A percentile compares a stretch with the other conserved stretches of the same genome.
These are phyloP conservation scores for Xylaria digitata DNA, from an alignment of 2,329 filamentous ascomycete genomes.

Conservation along the genomic window DNA sequence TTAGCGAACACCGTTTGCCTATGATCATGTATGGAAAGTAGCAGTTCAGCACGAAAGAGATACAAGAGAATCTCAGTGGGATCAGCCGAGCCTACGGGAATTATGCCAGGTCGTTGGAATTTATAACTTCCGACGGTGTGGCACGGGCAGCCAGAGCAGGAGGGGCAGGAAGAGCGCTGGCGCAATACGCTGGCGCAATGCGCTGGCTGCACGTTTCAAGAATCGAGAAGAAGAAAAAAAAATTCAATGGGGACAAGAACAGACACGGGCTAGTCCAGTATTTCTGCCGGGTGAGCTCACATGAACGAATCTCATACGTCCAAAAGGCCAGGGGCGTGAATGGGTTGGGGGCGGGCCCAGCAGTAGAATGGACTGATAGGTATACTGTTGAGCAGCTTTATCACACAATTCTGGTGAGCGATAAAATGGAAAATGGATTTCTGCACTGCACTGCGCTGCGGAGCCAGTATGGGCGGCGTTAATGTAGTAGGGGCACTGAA, in stretches of 20 bases:
- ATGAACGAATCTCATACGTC: slow-evolving; percentile 45
- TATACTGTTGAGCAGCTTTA: slow-evolving; percentile 31
- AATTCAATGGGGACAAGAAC: slow-evolving; percentile 39
- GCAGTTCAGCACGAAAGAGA: slow-evolving; percentile 36
- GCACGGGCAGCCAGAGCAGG: slow-evolving; percentile 32
- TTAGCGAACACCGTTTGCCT: slow-evolving; percentile 30
- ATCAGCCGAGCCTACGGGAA: slow-evolving; percentile 23
- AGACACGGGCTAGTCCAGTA: slow-evolving; percentile 42
- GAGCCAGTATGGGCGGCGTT: slow-evolving; percentile 33
- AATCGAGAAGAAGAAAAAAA: slow-evolving; percentile 37
- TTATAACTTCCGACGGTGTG: slow-evolving; percentile 40
- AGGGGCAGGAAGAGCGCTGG: slow-evolving; percentile 37
- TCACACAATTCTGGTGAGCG: slow-evolving; percentile 30
- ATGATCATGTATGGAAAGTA: slow-evolving; percentile 35
- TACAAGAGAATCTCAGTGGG: slow-evolving; percentile 36
- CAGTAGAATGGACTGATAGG: slow-evolving; percentile 40
- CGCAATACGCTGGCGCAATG: slow-evolving; percentile 43
- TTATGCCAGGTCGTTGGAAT: slow-evolving; percentile 36
- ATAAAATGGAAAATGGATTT: slow-evolving; percentile 32
- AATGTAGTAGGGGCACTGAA: slow-evolving; percentile 34
- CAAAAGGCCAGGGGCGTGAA: slow-evolving; percentile 41
- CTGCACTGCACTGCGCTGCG: slow-evolving; percentile 29
- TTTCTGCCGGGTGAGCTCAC: slow-evolving; percentile 45
- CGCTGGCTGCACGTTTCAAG: slow-evolving; percentile 45
- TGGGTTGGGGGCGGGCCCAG: slow-evolving; percentile 43